phyloP scores from a whole-genome alignment of 140 eudicot species.

The Oenanthe javanica region DNA sequence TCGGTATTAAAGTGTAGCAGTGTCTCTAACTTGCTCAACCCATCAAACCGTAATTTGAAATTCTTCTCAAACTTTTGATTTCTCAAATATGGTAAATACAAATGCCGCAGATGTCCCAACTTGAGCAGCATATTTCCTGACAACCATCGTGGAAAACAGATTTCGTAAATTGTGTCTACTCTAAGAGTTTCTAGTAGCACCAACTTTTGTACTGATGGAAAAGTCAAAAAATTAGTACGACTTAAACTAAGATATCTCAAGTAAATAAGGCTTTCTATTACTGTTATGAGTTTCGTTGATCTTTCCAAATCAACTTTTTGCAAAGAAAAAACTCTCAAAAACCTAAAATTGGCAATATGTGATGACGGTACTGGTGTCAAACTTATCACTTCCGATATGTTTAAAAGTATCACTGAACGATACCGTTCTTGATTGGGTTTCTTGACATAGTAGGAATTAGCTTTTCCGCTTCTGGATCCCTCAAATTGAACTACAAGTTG shows the following conservation, averaged over 20 bases:
- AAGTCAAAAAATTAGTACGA: not conserved
- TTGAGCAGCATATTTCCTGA: not conserved
- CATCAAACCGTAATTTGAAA: constrained; percentile 11
- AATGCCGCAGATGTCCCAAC: constrained; percentile 13
- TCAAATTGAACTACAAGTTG: not conserved
- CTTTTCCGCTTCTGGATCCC: not conserved
- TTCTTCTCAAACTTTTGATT: no score
- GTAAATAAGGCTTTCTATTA: constrained; percentile 2
- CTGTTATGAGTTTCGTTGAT: no score
- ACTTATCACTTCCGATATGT: not conserved
- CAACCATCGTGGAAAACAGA: not conserved
- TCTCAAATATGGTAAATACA: constrained; percentile 15
- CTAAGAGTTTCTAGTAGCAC: constrained; percentile 21
- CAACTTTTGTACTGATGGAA: constrained; percentile 25
- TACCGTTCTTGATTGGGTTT: not conserved
- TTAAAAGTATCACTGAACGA: not conserved
- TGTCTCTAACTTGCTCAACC: constrained; percentile 24
- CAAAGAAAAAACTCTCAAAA: constrained; percentile 20
- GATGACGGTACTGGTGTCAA: not conserved
- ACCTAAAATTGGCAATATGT: constrained; percentile 7
- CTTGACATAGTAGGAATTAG: not conserved
- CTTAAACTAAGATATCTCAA: constrained; percentile 25
- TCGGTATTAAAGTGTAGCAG: constrained; percentile 19
- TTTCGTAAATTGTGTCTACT: not conserved
- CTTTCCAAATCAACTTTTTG: not conserved